These are phyloP conservation scores for Alternaria postmessia DNA, from an alignment of 2,329 filamentous ascomycete genomes.

Conservation along the genomic window DNA sequence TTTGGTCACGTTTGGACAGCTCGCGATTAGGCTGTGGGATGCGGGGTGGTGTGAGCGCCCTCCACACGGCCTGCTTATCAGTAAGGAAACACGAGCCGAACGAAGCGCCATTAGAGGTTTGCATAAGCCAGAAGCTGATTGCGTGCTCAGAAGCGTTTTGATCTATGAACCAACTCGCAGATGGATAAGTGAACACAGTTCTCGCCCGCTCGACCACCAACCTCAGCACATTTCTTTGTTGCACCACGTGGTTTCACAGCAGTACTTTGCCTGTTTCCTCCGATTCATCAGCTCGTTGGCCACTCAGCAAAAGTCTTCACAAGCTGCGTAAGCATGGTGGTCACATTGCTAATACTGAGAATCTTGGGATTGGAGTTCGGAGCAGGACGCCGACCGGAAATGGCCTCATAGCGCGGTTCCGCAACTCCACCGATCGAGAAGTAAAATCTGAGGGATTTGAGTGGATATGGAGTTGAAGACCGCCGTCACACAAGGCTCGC, in stretches of 20 bases:
- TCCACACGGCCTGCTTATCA: background rate
- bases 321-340: background rate
- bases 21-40: constrained; percentile 3
- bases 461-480: constrained; percentile 63
- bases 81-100: background rate
- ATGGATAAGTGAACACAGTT: constrained; percentile 6
- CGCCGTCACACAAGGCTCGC: constrained; percentile 60
- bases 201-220: background rate
- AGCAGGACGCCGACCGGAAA: constrained; percentile 57
- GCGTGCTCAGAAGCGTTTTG: background rate
- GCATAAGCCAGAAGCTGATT: background rate
- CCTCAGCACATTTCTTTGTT: background rate
- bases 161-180: background rate
- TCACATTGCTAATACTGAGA: background rate
- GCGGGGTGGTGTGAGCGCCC: constrained; percentile 9
- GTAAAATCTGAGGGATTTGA: constrained; percentile 58
- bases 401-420: constrained; percentile 60
- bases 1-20: background rate
- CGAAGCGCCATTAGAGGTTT: background rate
- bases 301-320: background rate
- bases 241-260: background rate
- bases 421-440: constrained; percentile 61
- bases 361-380: constrained; percentile 51
- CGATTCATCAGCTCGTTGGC: background rate
- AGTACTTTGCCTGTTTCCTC: background rate